Evolutionary conservation across 257 asterid genomes (phyloP).

Genomic region (Scutellaria minor): DNA sequence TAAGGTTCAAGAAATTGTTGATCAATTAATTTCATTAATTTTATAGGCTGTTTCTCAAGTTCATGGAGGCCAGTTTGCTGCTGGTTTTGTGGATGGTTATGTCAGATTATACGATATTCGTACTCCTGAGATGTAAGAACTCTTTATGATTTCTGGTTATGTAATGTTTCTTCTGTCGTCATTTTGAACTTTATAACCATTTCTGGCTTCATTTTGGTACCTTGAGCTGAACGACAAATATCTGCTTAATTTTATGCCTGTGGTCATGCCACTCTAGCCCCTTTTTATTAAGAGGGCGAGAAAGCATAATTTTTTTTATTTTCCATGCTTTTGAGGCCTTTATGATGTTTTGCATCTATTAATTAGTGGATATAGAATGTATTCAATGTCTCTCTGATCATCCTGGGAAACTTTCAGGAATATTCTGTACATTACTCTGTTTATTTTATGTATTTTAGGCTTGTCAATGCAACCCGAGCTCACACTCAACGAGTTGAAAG

Average conservation of each 20-base stretch:
- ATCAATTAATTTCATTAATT: slow-evolving; percentile 21
- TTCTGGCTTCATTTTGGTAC: slow-evolving; percentile 5
- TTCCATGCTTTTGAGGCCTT: background rate
- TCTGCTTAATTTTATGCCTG: background rate
- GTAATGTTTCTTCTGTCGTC: background rate
- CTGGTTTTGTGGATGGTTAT: slow-evolving; percentile 89
- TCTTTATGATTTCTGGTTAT: background rate
- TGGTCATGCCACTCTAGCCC: background rate
- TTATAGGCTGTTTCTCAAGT: slow-evolving; percentile 89
- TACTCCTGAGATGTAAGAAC: slow-evolving; percentile 82
- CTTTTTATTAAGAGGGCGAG: background rate
- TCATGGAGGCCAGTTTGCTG: slow-evolving; percentile 88
- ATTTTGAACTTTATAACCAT: slow-evolving; percentile 9
- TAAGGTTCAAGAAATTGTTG: slow-evolving; percentile 12
- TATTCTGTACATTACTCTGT: slow-evolving; percentile 3
- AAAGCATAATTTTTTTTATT: background rate
- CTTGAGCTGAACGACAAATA: slow-evolving; percentile 8
- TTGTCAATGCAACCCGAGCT: slow-evolving; percentile 67
- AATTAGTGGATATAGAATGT: background rate
- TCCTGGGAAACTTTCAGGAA: slow-evolving; percentile 1
- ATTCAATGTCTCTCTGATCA: slow-evolving; percentile 12
- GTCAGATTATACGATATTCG: slow-evolving; percentile 79
- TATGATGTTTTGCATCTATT: background rate
- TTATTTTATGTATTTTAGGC: slow-evolving; percentile 48
- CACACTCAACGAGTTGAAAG: slow-evolving; percentile 75